Conservation (phyloP, 2,329 filamentous ascomycete genomes). For the Rhynchosporium graminicola region DNA sequence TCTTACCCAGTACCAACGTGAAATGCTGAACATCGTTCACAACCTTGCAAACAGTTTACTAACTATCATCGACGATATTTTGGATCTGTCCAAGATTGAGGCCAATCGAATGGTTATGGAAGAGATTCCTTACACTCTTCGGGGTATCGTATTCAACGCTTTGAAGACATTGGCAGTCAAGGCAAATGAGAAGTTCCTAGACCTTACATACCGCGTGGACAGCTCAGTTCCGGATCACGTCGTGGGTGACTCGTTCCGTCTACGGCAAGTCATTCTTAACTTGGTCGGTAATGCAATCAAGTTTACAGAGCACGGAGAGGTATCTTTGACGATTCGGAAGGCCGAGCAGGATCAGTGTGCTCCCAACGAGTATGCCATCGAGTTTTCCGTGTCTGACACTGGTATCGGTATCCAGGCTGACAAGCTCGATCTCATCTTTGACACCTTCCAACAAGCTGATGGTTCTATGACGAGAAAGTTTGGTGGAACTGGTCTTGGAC, state of each 20-base stretch:
- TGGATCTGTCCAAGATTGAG: constrained; percentile 80
- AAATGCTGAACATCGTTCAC: constrained; percentile 98
- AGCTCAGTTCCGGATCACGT: constrained; percentile 93
- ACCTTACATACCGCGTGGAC: constrained; percentile 91
- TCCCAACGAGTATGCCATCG: constrained; percentile 82
- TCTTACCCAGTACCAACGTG: constrained; percentile 89
- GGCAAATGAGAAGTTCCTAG: constrained; percentile 92
- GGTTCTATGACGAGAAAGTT: constrained; percentile 96
- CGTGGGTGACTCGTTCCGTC: constrained; percentile 92
- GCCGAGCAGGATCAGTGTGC: constrained; percentile 65
- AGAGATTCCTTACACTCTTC: constrained; percentile 92
- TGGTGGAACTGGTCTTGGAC: constrained; percentile 87
- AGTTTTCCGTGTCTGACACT: constrained; percentile 94
- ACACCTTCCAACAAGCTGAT: constrained; percentile 98
- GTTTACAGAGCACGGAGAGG: constrained; percentile 95
- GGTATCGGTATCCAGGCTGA: constrained; percentile 95
- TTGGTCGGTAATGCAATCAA: constrained; percentile 98
- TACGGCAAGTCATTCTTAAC: constrained; percentile 96
- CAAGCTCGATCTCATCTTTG: constrained; percentile 96
- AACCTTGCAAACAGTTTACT: constrained; percentile 93
- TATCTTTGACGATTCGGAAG: constrained; percentile 87
- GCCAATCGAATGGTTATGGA: constrained; percentile 98
- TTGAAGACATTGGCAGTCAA: constrained; percentile 96
- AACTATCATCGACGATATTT: constrained; percentile 89
- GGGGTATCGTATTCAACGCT: constrained; percentile 94